Base-by-base conservation (phyloP, 176 grass and related monocot species). In the Oryza glumipatula region DNA sequence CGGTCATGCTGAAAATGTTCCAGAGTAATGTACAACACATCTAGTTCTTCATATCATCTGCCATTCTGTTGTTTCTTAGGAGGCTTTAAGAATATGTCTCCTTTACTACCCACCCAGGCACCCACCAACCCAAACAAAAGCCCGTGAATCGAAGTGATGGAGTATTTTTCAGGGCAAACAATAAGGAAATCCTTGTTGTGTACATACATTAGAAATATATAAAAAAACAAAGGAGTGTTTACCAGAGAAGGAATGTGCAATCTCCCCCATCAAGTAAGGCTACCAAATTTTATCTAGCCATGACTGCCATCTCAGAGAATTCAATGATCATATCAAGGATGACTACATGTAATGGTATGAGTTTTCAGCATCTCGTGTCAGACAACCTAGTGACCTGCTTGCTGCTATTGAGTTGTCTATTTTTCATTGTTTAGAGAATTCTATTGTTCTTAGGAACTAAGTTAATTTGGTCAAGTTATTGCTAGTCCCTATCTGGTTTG, bases 1-100 rank as follows among this genome's bases (percentile, higher is more conserved):
- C 26, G 4, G 7, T 26, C 52, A 74, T 83, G 24, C 51, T 71
- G n/a, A 80, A 73, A 76, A 76, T 28, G 19, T 71, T 10, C 24
- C 45, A 78, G 14, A 49, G 58, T 78, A 70, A 65, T 65, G 35
- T n/a, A 64, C 1, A 23, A 13, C 23, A 28, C 41, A 4, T 45
- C 1, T 83, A 28, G 26, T 47, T 45, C 7, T 21, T 5, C 14
- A 17, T 15, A 52, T 12, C 11, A 83, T 74, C 2, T 17, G 21
- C 51, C 46, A 48, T 75, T 66, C 63, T 23, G 6, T n/a, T 76
- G 43, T 67, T 65, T 65, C 2, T 4, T 16, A 65, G 11, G 6
- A 51, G 70, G 81, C 1, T 49, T 49, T 65, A 3, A 83, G 32
- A 11, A 64, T 21, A 65, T 65, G 54, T 47, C 24, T 74, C 56